These are phyloP conservation scores for Trypanosoma mega DNA, from an alignment of 208 protist species.

Conservation along the genomic window DNA sequence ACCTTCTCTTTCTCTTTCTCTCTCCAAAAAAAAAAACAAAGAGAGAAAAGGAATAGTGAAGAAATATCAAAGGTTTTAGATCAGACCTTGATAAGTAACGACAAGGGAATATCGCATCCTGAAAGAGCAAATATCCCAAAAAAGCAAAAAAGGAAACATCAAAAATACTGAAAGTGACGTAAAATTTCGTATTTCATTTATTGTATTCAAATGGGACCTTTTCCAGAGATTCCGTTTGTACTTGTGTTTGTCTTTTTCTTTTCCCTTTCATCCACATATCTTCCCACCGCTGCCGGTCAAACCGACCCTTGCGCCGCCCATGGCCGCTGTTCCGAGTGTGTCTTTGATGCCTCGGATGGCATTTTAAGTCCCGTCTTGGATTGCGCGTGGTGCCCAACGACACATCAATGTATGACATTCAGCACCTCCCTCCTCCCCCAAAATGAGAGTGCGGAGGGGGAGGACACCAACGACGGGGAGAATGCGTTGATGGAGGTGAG, in stretches of 20 bases:
- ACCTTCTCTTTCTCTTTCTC: too few relatives aligned
- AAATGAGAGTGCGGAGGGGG: background rate
- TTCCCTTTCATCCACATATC: constrained; percentile 2
- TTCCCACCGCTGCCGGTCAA: background rate
- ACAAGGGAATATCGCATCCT: too few relatives aligned
- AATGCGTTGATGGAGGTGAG: too few relatives aligned
- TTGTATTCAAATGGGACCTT: too few relatives aligned
- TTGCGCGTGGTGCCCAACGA: constrained; percentile 52
- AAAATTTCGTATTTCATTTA: too few relatives aligned
- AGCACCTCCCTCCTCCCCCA: constrained; percentile 29
- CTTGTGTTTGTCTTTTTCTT: constrained; percentile 1
- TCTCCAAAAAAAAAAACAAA: too few relatives aligned
- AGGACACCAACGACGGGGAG: background rate
- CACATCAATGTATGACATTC: constrained; percentile 36
- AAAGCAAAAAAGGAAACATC: too few relatives aligned
- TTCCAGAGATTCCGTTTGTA: background rate
- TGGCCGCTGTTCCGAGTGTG: constrained; percentile 47
- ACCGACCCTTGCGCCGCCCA: constrained; percentile 33
- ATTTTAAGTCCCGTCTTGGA: constrained; percentile 38
- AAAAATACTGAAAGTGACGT: too few relatives aligned
- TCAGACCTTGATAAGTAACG: too few relatives aligned
- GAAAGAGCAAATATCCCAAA: too few relatives aligned
- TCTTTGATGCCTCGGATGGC: constrained; percentile 52
- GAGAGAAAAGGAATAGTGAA: too few relatives aligned
- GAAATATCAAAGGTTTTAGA: too few relatives aligned